Evolutionary conservation across 805 yeast species (phyloP).

Genomic region (Saccharomycopsis sp.): DNA sequence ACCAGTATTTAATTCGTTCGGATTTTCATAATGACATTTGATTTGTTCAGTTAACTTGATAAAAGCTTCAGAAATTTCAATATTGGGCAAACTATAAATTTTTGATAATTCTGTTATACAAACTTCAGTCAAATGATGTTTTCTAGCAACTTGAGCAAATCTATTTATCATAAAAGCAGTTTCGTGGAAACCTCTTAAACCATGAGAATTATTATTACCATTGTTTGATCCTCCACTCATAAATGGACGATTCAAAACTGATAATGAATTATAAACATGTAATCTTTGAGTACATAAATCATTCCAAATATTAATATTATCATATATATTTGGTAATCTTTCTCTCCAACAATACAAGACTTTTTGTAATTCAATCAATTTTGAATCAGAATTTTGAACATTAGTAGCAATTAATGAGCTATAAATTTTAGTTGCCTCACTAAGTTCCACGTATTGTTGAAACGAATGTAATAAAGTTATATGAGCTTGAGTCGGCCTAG

Average conservation of each 20-base stretch:
- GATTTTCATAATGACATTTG: conserved; percentile 90
- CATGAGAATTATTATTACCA: conserved; percentile 58
- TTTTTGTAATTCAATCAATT: conserved; percentile 87
- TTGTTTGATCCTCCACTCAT: conserved; percentile 40
- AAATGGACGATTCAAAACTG: conserved; percentile 86
- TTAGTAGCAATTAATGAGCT: conserved; percentile 80
- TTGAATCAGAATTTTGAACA: conserved; percentile 82
- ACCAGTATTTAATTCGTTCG: conserved; percentile 85
- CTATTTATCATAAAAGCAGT: conserved; percentile 98
- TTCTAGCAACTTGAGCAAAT: conserved; percentile 96
- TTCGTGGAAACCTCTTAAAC: conserved; percentile 95
- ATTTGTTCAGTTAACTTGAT: conserved; percentile 94
- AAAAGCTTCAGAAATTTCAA: conserved; percentile 97
- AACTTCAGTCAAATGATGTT: conserved; percentile 93
- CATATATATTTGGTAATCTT: conserved; percentile 92
- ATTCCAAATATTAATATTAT: conserved; percentile 95
- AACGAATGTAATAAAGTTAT: conserved; percentile 82
- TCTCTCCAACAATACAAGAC: conserved; percentile 97
- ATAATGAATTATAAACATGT: conserved; percentile 92
- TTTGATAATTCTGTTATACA: conserved; percentile 87
- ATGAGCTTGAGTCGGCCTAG: conserved; percentile 68
- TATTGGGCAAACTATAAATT: conserved; percentile 91
- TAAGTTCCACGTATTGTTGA: conserved; percentile 94
- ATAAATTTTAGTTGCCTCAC: conserved; percentile 94
- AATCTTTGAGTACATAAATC: conserved; percentile 97